phyloP scores from a whole-genome alignment of 257 asterid species.

The Scutellaria galericulata region DNA sequence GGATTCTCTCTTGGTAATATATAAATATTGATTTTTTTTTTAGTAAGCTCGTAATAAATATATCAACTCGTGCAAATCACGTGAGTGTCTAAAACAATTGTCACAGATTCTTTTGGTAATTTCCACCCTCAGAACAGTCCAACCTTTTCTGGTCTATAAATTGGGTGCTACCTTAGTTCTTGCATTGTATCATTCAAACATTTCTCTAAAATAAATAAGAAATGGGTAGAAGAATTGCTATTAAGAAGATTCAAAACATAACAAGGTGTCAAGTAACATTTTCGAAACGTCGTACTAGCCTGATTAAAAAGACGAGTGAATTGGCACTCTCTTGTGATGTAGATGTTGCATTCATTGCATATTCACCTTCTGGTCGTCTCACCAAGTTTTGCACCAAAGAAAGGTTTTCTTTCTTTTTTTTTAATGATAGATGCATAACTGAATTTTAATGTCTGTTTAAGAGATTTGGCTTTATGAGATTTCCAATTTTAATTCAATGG shows the following conservation, averaged over 20 bases:
- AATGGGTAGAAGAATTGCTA: slow-evolving; percentile 65
- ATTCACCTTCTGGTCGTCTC: slow-evolving; percentile 68
- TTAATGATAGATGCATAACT: neutral
- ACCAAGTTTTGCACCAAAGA: slow-evolving; percentile 49
- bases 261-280: slow-evolving; percentile 70
- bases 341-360: slow-evolving; percentile 56
- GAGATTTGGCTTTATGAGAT: neutral
- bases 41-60: slow-evolving; percentile 35
- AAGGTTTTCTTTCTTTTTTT: slow-evolving; percentile 28
- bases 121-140: slow-evolving; percentile 13
- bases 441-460: neutral
- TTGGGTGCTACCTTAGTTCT: neutral
- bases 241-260: slow-evolving; percentile 57
- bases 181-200: neutral
- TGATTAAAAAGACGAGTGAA: slow-evolving; percentile 60
- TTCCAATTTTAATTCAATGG: neutral
- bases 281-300: slow-evolving; percentile 60
- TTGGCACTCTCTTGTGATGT: slow-evolving; percentile 50
- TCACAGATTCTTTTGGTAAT: neutral
- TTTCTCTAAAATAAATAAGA: neutral
- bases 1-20: too few species aligned
- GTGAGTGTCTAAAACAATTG: neutral
- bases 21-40: neutral
- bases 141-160: slow-evolving; percentile 31
- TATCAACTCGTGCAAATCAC: neutral